phyloP scores from a whole-genome alignment of 441 rosid genomes.

The Syzygium syzygioides region DNA sequence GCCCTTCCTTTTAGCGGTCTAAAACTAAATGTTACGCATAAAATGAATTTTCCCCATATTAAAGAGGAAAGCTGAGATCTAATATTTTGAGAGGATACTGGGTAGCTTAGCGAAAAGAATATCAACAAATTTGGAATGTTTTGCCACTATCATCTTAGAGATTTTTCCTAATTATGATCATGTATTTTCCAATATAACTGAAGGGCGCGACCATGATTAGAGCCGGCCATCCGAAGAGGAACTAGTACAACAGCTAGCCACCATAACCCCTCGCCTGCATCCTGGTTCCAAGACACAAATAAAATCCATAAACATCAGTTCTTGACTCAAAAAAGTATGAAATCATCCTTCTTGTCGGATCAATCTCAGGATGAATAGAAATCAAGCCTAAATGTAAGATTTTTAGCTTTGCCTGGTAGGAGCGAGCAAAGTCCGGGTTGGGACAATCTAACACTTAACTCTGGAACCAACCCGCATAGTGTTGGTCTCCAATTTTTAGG shows the following conservation, averaged over 20 bases:
- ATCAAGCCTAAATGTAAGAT: background rate
- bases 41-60: background rate
- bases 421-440: too few relatives aligned
- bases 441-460: fast-evolving
- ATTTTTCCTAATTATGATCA: background rate
- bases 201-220: background rate
- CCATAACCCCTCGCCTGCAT: background rate
- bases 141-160: background rate
- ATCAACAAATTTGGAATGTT: background rate
- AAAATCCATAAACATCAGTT: background rate
- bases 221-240: background rate
- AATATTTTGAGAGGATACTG: background rate
- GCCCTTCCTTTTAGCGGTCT: background rate
- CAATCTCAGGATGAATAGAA: background rate
- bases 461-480: too few relatives aligned
- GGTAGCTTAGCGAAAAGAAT: background rate
- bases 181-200: background rate
- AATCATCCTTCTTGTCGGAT: background rate
- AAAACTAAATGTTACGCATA: background rate
- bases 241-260: background rate
- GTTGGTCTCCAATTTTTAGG: too few relatives aligned
- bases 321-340: background rate
- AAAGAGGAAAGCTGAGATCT: background rate
- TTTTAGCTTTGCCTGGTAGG: background rate
- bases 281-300: background rate